Conservation (phyloP, 441 rosid genomes). For the Gossypium lobatum region DNA sequence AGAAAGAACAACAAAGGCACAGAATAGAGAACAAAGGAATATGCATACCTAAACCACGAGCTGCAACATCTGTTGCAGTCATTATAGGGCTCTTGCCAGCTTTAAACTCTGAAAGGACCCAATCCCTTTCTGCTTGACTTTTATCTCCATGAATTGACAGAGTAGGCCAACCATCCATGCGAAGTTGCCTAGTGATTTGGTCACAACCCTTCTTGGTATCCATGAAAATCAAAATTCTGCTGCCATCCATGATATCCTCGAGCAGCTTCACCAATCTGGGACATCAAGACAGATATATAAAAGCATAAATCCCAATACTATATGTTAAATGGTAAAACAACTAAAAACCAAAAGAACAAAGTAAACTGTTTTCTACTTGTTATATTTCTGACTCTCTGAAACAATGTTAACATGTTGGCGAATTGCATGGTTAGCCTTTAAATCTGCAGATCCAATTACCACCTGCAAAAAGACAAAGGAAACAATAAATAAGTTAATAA, state of each 20-base stretch:
- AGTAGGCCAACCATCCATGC: constrained; percentile 99
- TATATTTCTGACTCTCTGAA: constrained; percentile 86
- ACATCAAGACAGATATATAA: constrained; percentile 6
- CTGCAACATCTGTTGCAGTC: constrained; percentile 98
- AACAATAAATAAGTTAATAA: constrained; percentile 3
- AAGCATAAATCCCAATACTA: background rate
- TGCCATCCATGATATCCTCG: constrained; percentile 98
- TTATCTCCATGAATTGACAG: constrained; percentile 96
- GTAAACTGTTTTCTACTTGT: constrained; percentile 45
- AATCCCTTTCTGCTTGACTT: constrained; percentile 98
- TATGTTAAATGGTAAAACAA: background rate
- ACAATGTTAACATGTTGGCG: constrained; percentile 83
- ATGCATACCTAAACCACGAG: constrained; percentile 84
- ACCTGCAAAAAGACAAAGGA: constrained; percentile 42
- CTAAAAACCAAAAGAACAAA: constrained; percentile 1
- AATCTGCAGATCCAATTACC: constrained; percentile 76
- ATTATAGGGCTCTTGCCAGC: constrained; percentile 95
- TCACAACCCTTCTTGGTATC: constrained; percentile 98
- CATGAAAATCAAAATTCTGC: constrained; percentile 82
- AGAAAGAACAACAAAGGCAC: background rate
- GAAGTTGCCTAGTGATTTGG: constrained; percentile 92
- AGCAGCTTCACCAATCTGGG: constrained; percentile 80
- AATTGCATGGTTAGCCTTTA: constrained; percentile 91
- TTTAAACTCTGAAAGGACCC: constrained; percentile 97
- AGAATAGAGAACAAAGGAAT: background rate